A percentile compares a stretch with the other conserved stretches of the same genome.
phyloP scores from a whole-genome alignment of 2,329 filamentous ascomycete species.

The Aureobasidium melanogenum region DNA sequence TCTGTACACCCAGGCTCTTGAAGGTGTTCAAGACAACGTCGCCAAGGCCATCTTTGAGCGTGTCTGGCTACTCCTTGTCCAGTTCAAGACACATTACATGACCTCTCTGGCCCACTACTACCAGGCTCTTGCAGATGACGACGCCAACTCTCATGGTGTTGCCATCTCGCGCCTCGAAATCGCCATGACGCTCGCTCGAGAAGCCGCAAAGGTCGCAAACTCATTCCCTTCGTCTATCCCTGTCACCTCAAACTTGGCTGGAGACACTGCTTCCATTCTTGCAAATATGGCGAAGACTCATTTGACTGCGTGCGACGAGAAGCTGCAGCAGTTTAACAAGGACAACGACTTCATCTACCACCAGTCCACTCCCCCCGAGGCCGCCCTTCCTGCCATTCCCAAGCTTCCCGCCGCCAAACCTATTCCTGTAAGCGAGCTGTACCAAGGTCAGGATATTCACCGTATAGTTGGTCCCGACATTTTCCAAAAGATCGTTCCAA shows the following conservation, averaged over 20 bases:
- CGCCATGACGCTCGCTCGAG: slow-evolving; percentile 68
- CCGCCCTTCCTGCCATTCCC: slow-evolving; percentile 68
- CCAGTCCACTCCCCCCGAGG: slow-evolving; percentile 78
- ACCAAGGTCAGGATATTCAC: slow-evolving; percentile 94
- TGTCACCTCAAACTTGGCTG: slow-evolving; percentile 70
- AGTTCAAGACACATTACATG: slow-evolving; percentile 76
- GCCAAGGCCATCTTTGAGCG: slow-evolving; percentile 88
- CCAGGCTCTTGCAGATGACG: slow-evolving; percentile 83
- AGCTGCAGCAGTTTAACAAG: slow-evolving; percentile 65
- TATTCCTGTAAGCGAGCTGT: slow-evolving; percentile 92
- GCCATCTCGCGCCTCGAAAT: slow-evolving; percentile 75
- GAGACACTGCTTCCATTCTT: slow-evolving; percentile 66
- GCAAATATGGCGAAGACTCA: slow-evolving; percentile 81
- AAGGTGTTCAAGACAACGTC: slow-evolving; percentile 89
- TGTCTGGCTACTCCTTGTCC: slow-evolving; percentile 76
- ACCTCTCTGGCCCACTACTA: slow-evolving; percentile 85
- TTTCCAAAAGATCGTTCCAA: slow-evolving; percentile 91
- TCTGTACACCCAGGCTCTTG: slow-evolving; percentile 76
- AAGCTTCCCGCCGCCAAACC: slow-evolving; percentile 94
- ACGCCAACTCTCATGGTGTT: slow-evolving; percentile 76
- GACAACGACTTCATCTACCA: slow-evolving; percentile 99
- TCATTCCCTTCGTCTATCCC: slow-evolving; percentile 74
- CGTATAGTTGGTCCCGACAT: slow-evolving; percentile 94
- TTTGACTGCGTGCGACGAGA: slow-evolving; percentile 69
- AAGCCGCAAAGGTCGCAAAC: slow-evolving; percentile 67